These are phyloP conservation scores for Talaromyces amestolkiae DNA, from an alignment of 2,329 filamentous ascomycete species.

Conservation along the genomic window DNA sequence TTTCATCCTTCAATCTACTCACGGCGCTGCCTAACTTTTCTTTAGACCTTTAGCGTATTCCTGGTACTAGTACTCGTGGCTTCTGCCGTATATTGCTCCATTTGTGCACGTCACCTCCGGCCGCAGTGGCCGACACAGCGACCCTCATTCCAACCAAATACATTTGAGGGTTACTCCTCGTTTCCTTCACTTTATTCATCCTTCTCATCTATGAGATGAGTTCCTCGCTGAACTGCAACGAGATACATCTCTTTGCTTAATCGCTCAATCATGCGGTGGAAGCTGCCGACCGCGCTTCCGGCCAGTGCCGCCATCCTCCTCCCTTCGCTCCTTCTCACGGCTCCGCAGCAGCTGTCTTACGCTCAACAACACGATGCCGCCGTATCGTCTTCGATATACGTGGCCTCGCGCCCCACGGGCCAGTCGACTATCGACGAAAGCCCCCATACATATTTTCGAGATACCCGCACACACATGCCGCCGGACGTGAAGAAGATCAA, in stretches of 20 bases:
- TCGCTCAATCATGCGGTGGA: slow-evolving; percentile 59
- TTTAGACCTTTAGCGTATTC: neutral
- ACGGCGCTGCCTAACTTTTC: neutral
- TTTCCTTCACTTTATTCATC: neutral
- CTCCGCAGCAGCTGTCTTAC: slow-evolving; percentile 61
- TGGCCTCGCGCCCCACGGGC: slow-evolving; percentile 24
- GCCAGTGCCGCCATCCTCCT: slow-evolving; percentile 60
- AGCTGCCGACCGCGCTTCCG: slow-evolving; percentile 56
- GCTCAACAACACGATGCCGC: slow-evolving; percentile 21
- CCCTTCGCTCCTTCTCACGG: slow-evolving; percentile 54
- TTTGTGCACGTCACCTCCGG: neutral
- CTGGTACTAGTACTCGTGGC: neutral
- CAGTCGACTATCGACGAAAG: slow-evolving; percentile 22
- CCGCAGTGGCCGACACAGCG: neutral
- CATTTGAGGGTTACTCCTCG: neutral
- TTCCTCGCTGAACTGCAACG: slow-evolving; percentile 18
- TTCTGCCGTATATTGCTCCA: neutral
- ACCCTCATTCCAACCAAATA: neutral
- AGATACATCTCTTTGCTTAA: slow-evolving; percentile 19
- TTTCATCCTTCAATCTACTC: neutral
- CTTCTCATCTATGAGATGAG: slow-evolving; percentile 18
- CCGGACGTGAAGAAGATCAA: slow-evolving; percentile 33
- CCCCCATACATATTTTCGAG: slow-evolving; percentile 21
- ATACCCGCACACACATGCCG: slow-evolving; percentile 23
- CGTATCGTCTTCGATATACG: slow-evolving; percentile 15